Evolutionary conservation across 1,139 yeast species (phyloP).

Genomic region (Protomyces inundatus): DNA sequence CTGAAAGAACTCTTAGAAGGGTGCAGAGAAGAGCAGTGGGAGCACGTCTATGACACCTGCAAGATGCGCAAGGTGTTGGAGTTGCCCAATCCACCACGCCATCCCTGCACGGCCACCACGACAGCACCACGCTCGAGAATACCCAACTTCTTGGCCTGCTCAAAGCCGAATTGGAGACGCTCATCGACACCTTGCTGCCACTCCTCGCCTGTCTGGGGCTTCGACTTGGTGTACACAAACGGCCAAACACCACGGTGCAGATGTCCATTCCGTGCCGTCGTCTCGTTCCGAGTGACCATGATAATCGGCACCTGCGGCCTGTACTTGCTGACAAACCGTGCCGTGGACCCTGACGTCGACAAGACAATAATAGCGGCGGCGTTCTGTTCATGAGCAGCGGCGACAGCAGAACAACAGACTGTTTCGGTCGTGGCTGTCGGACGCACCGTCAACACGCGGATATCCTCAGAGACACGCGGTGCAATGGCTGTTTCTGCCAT

Average conservation of each 20-base stretch:
- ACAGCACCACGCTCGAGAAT: conserved; percentile 82
- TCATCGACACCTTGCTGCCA: conserved; percentile 97
- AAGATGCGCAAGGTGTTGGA: conserved; percentile 85
- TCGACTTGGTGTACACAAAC: conserved; percentile 63
- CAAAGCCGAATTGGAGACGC: conserved; percentile 90
- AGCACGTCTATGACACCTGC: not conserved
- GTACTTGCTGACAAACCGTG: conserved; percentile 94
- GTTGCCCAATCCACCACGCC: conserved; percentile 98
- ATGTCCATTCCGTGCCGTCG: conserved; percentile 92
- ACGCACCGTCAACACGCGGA: conserved; percentile 75
- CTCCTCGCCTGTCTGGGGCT: conserved; percentile 53
- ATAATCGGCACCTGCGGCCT: conserved; percentile 96
- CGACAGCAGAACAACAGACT: conserved; percentile 93
- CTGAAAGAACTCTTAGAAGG: not conserved
- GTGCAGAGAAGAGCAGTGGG: no score
- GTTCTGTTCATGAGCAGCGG: conserved; percentile 91
- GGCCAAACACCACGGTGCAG: conserved; percentile 98
- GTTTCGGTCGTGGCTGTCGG: conserved; percentile 96
- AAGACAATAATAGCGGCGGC: conserved; percentile 96
- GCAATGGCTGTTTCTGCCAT: conserved; percentile 94
- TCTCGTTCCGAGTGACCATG: conserved; percentile 94
- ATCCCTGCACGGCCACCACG: conserved; percentile 94
- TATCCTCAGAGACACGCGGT: conserved; percentile 71
- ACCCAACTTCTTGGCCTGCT: conserved; percentile 82
- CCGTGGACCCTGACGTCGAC: conserved; percentile 83